These are phyloP conservation scores for Pachysandra terminalis DNA, from an alignment of 164 flowering plant species.

Conservation along the genomic window DNA sequence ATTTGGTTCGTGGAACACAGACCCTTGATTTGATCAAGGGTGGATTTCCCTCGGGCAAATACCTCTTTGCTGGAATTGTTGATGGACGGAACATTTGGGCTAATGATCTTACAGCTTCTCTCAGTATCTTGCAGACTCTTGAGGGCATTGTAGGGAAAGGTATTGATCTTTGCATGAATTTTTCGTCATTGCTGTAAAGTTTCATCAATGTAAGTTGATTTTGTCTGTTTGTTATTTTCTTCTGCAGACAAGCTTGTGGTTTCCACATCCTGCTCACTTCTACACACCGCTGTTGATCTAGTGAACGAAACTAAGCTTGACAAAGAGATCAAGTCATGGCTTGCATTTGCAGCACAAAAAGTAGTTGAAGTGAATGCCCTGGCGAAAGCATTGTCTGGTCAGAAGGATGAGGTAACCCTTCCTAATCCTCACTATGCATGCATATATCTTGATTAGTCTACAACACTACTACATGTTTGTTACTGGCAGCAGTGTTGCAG, in stretches of 20 bases:
- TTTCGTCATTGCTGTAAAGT: neutral
- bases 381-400: conserved; percentile 66
- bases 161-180: conserved; percentile 1
- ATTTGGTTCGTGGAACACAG: conserved; percentile 62
- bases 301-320: no score
- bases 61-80: conserved; percentile 74
- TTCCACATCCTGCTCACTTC: conserved; percentile 76
- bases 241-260: conserved; percentile 67
- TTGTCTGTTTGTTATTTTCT: neutral
- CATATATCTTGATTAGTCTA: no score
- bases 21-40: conserved; percentile 57
- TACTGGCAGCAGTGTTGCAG: no score
- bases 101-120: conserved; percentile 57
- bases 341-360: no score
- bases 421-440: neutral
- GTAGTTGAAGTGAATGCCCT: no score
- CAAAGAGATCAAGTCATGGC: no score
- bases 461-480: no score
- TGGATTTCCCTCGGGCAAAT: conserved; percentile 56
- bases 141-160: no score
- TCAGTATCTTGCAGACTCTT: conserved; percentile 30
- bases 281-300: no score
- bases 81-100: conserved; percentile 84
- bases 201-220: neutral
- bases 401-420: conserved; percentile 56